Conservation (phyloP, 768 basidiomycete genomes). For the Termitomyces sp. region DNA sequence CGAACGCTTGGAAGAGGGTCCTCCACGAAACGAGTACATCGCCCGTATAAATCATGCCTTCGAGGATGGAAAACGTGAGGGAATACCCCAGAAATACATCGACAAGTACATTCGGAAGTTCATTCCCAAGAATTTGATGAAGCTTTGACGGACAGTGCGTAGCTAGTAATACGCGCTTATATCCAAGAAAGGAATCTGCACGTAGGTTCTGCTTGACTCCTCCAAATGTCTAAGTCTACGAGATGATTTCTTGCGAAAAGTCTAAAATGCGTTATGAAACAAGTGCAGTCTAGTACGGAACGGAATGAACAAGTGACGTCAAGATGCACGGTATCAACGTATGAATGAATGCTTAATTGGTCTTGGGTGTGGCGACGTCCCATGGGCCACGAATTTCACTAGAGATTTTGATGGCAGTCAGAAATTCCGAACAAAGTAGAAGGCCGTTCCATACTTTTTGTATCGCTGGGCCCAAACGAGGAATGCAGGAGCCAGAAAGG, state of each 20-base stretch:
- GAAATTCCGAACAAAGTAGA: not conserved
- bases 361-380: conserved; percentile 80
- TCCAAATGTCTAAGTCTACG: not conserved
- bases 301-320: not conserved
- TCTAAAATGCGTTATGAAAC: no score
- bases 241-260: no score
- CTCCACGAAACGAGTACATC: conserved; percentile 37
- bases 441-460: conserved; percentile 62
- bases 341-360: conserved; percentile 27
- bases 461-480: conserved; percentile 83
- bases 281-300: not conserved
- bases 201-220: no score
- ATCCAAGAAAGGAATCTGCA: not conserved
- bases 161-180: not conserved
- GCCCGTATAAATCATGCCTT: conserved; percentile 40
- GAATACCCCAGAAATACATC: conserved; percentile 36
- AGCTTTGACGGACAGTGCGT: not conserved
- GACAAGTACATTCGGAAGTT: conserved; percentile 37
- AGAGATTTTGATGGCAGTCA: conserved; percentile 6
- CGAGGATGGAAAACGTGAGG: conserved; percentile 31
- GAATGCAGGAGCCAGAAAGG: conserved; percentile 67
- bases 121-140: conserved; percentile 23
- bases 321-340: not conserved
- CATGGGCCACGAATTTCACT: conserved; percentile 89
- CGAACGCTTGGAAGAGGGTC: conserved; percentile 22